Conservation (phyloP, 192 early-diverging fungal species). For the Rhizoclosmatium globosum region DNA sequence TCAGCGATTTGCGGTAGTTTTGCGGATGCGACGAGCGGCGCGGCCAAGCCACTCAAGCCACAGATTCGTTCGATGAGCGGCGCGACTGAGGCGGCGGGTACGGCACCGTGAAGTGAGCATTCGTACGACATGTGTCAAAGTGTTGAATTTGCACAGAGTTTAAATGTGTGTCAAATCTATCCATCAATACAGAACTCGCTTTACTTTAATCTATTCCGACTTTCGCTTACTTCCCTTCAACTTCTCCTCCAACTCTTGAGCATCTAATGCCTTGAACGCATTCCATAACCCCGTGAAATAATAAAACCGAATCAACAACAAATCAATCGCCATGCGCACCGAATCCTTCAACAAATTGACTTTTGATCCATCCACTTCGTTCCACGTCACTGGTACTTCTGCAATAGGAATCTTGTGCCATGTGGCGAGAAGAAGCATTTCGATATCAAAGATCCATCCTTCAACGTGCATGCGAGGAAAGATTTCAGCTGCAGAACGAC, state of each 20-base stretch:
- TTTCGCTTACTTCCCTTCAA: no score
- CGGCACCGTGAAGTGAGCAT: neutral
- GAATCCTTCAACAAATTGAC: constrained; percentile 88
- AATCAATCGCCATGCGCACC: constrained; percentile 87
- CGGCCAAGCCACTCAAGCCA: constrained; percentile 16
- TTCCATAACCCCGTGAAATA: constrained; percentile 85
- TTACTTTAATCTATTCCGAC: no score
- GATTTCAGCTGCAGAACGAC: constrained; percentile 75
- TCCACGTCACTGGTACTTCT: constrained; percentile 95
- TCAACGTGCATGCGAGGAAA: constrained; percentile 94
- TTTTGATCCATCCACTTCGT: constrained; percentile 96
- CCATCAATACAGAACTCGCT: no score
- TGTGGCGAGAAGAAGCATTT: constrained; percentile 86
- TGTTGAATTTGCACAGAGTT: no score
- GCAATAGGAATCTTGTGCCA: constrained; percentile 75
- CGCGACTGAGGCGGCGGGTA: neutral
- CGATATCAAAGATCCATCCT: constrained; percentile 98
- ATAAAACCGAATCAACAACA: constrained; percentile 87
- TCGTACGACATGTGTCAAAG: no score
- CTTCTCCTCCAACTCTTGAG: no score
- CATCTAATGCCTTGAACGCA: neutral
- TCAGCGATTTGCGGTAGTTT: neutral
- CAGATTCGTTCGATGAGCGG: constrained; percentile 14
- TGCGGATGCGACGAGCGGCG: neutral
- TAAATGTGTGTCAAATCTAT: no score